These are phyloP conservation scores for Prunus yedoensis DNA, from an alignment of 331 rosid species.

Conservation along the genomic window DNA sequence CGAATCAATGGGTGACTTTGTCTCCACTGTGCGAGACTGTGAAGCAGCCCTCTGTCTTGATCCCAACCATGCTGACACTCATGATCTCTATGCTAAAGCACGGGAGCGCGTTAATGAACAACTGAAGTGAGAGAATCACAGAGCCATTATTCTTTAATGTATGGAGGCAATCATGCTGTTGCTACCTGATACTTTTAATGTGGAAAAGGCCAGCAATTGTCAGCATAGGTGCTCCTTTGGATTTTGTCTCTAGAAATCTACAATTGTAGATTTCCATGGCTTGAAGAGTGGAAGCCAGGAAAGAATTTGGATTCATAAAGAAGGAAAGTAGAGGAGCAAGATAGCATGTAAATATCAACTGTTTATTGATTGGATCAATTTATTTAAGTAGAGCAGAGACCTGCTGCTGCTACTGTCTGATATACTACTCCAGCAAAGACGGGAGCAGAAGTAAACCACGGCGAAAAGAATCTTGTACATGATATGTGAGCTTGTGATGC, in stretches of 20 bases:
- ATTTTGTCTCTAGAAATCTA: constrained; percentile 27
- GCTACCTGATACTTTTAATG: constrained; percentile 21
- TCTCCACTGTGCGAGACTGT: constrained; percentile 63
- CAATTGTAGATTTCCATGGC: constrained; percentile 29
- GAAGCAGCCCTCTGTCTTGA: constrained; percentile 93
- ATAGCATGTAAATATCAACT: constrained; percentile 60
- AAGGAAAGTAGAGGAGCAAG: constrained; percentile 48
- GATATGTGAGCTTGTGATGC: constrained; percentile 39
- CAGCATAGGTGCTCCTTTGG: constrained; percentile 20
- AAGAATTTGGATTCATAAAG: constrained; percentile 28
- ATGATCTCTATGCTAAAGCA: constrained; percentile 58
- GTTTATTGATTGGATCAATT: constrained; percentile 37
- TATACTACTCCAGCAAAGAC: constrained; percentile 31
- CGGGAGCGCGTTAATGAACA: constrained; percentile 43
- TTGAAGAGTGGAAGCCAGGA: constrained; percentile 21
- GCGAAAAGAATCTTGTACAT: constrained; percentile 56
- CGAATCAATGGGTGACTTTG: constrained; percentile 60
- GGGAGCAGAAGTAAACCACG: constrained; percentile 33
- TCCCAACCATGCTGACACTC: constrained; percentile 59
- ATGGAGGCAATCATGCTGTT: constrained; percentile 31
- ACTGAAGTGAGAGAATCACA: constrained; percentile 36
- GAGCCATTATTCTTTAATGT: constrained; percentile 23
- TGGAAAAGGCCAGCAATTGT: constrained; percentile 20
- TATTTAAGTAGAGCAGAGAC: constrained; percentile 36
- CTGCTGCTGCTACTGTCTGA: constrained; percentile 32